Conservation (phyloP, 257 asterid genomes). For the Nicotiana tomentosiformis region DNA sequence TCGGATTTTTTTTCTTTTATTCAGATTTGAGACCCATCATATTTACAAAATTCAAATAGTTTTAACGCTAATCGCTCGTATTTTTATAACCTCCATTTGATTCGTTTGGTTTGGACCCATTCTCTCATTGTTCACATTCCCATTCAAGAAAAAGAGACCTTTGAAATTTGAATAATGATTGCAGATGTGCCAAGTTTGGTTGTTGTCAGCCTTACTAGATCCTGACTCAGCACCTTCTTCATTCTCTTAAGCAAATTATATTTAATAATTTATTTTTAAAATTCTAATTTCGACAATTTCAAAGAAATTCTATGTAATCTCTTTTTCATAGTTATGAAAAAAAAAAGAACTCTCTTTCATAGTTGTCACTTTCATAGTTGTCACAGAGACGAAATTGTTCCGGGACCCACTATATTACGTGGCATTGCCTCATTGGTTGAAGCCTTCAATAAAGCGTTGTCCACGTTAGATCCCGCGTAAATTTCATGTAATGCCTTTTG, state of each 20-base stretch:
- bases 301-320: too few species aligned
- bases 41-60: not conserved
- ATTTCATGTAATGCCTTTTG: not conserved
- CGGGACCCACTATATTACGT: not conserved
- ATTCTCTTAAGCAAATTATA: too few species aligned
- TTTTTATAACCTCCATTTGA: not conserved
- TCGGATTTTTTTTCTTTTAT: not conserved
- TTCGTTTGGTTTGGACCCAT: not conserved
- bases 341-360: too few species aligned
- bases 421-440: not conserved
- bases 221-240: not conserved
- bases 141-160: not conserved
- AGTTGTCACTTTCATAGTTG: too few species aligned
- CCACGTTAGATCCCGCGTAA: slow-evolving; percentile 15
- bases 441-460: not conserved
- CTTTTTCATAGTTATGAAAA: too few species aligned
- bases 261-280: too few species aligned
- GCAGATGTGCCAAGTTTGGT: not conserved
- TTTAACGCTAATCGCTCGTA: not conserved
- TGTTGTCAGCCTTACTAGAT: not conserved
- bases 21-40: not conserved
- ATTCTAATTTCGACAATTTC: too few species aligned
- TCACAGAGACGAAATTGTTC: not conserved
- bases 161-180: not conserved
- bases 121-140: not conserved